These are phyloP conservation scores for Pleurotus platypus DNA, from an alignment of 768 basidiomycete genomes.

Conservation along the genomic window DNA sequence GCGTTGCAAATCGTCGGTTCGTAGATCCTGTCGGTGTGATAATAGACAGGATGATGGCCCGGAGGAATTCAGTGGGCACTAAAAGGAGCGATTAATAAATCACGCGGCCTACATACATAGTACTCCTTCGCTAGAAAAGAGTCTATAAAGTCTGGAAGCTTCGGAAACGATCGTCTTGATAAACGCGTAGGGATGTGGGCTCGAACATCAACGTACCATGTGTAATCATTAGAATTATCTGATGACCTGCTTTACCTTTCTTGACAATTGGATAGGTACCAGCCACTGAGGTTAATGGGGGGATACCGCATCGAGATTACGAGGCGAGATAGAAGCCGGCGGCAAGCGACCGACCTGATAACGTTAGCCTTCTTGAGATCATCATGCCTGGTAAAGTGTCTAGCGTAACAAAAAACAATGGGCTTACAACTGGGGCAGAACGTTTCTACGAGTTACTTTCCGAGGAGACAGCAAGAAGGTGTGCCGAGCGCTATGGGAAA, in stretches of 20 bases:
- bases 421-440: no score
- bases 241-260: constrained; percentile 1
- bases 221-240: constrained; percentile 7
- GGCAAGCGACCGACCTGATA: constrained; percentile 7
- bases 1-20: no score
- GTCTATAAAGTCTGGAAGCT: no score
- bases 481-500: neutral
- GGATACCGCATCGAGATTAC: constrained; percentile 2
- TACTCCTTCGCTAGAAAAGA: no score
- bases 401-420: neutral
- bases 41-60: no score
- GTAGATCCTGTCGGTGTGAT: no score
- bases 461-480: neutral
- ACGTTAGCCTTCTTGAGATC: constrained; percentile 5
- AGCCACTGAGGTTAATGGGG: constrained; percentile 1
- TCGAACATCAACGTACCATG: constrained; percentile 1
- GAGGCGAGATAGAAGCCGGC: constrained; percentile 3
- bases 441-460: no score
- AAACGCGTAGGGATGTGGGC: neutral
- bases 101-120: no score
- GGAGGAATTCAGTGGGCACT: no score
- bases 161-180: neutral
- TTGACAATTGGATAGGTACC: constrained; percentile 3
- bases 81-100: no score
- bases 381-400: neutral